Evolutionary conservation across 352 stramenopile genomes (phyloP), one percentile per base, ranked within the genome.

Genomic region (Blastocystis sp.): DNA sequence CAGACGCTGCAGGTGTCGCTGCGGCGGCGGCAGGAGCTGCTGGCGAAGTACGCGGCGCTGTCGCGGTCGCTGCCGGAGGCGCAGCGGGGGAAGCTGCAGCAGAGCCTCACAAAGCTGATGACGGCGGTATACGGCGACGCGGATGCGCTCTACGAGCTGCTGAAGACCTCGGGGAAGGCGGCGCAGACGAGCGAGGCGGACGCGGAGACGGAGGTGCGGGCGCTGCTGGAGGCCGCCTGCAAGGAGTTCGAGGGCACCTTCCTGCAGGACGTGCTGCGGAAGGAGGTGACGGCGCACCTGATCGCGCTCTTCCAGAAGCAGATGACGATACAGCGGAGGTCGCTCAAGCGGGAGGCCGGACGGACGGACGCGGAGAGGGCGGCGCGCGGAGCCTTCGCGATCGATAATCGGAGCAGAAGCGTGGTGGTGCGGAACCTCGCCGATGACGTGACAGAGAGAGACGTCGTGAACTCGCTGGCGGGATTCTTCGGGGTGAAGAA

Each of bases 401-500:
- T 81, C 29, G 69, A 81, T 61, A 81, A 81, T 64, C 46, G 69
- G 14, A 48, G 40, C 24, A 27, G 46, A 29, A 61, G 27, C 2
- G 34, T 81, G 46, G 29, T 48, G 21, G 18, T 81, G 16, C n/a
- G 24, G 46, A 18, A 64, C 14, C 48, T 81, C 21, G 44, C 69
- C n/a, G 29, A 1, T 3, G 46, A 32, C 24, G 40, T 27, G 4
- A 81, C 27, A 32, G 40, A 81, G 51, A 27, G 24, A 9, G 69
- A 81, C 40, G 69, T 81, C 7, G 49, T 57, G 2, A 57, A 40
- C 36, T 48, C 69, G 6, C 16, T 81, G 24, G 63, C 29, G n/a
- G 69, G 69, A 6, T 81, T 51, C 42, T 81, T 46, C 40, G 69
- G 69, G 63, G 69, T 81, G 69, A 32, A 64, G 51, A 48, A 9